These are phyloP conservation scores for Porogramme epimiltina DNA, from an alignment of 1,284 basidiomycete species.

Conservation along the genomic window DNA sequence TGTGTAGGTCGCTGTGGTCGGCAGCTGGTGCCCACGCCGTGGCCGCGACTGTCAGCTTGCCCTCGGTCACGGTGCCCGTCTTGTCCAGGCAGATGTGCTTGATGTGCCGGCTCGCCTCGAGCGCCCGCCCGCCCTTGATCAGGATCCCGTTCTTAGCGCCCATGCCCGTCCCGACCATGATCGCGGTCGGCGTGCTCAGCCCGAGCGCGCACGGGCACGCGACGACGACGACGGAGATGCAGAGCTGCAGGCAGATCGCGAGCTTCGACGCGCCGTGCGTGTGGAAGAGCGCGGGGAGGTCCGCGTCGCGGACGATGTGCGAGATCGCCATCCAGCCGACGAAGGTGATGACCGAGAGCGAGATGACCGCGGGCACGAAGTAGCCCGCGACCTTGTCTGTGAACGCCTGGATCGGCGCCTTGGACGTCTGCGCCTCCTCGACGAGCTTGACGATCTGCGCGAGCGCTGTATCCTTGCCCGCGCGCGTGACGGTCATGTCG, in stretches of 20 bases:
- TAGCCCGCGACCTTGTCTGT: conserved; percentile 94
- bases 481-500: conserved; percentile 93
- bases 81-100: conserved; percentile 92
- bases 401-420: conserved; percentile 97
- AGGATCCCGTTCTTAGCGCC: conserved; percentile 97
- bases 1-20: conserved; percentile 43
- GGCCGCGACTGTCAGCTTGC: conserved; percentile 76
- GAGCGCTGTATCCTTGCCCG: conserved; percentile 95
- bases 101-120: conserved; percentile 89
- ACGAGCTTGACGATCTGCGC: conserved; percentile 97
- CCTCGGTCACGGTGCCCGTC: conserved; percentile 95
- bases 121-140: conserved; percentile 94
- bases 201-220: conserved; percentile 98
- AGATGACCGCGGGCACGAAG: conserved; percentile 93
- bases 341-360: conserved; percentile 84
- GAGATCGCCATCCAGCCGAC: conserved; percentile 84
- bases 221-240: conserved; percentile 97
- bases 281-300: conserved; percentile 84
- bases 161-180: conserved; percentile 99
- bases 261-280: conserved; percentile 83
- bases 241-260: conserved; percentile 94
- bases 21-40: conserved; percentile 73
- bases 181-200: conserved; percentile 95
- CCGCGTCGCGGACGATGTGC: conserved; percentile 55
- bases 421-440: conserved; percentile 96